Percentiles rank a stretch among this genome's conserved stretches.
phyloP scores from a whole-genome alignment of 2,329 filamentous ascomycete genomes.

The Helminthosporium solani region DNA sequence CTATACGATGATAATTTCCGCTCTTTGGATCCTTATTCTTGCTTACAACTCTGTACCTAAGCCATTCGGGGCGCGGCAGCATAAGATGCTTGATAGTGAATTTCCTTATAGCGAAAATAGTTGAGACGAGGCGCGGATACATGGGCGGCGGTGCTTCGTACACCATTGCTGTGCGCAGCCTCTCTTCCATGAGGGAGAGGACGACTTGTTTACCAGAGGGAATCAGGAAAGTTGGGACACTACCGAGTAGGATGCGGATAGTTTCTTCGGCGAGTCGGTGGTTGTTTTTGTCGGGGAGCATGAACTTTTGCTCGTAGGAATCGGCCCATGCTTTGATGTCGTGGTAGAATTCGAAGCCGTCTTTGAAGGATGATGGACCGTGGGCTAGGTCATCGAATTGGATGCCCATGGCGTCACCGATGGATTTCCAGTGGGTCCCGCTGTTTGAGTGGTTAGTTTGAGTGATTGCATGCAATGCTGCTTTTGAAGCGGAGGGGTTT shows the following conservation, averaged over 20 bases:
- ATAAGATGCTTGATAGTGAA: conserved; percentile 59
- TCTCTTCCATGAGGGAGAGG: conserved; percentile 63
- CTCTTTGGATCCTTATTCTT: conserved; percentile 52
- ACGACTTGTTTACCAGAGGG: conserved; percentile 53
- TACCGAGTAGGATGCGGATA: conserved; percentile 60
- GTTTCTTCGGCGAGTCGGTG: conserved; percentile 57
- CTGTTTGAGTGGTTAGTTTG: conserved; percentile 6
- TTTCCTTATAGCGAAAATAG: conserved; percentile 54
- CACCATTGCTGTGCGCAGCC: conserved; percentile 63
- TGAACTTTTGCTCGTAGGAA: conserved; percentile 59
- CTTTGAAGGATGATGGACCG: conserved; percentile 43
- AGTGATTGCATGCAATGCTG: background rate
- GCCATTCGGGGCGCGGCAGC: conserved; percentile 55
- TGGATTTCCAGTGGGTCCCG: conserved; percentile 68
- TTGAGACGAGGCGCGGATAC: conserved; percentile 46
- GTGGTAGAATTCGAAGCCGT: conserved; percentile 56
- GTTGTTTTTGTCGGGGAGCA: conserved; percentile 51
- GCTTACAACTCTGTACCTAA: conserved; percentile 37
- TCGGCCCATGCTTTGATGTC: conserved; percentile 54
- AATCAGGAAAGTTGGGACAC: conserved; percentile 52
- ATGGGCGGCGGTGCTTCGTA: conserved; percentile 41
- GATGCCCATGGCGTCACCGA: conserved; percentile 71
- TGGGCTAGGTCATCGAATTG: conserved; percentile 48
- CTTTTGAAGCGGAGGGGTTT: background rate
- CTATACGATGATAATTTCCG: conserved; percentile 20